Conservation (phyloP, 805 yeast species). For the Tetrapisispora taiwanensis region DNA sequence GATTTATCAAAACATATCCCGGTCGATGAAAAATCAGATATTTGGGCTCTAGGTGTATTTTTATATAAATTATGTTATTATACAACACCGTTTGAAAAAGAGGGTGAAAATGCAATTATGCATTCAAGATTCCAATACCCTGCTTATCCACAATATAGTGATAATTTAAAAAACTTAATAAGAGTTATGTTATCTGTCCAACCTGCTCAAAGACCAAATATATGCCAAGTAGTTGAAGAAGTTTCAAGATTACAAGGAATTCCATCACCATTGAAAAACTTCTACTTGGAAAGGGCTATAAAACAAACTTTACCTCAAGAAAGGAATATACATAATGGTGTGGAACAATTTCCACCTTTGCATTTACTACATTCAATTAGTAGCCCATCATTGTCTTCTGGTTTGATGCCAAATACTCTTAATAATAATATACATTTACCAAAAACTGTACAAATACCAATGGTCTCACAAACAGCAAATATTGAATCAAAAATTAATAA, state of each 20-base stretch:
- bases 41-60: conserved; percentile 80
- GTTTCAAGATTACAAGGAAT: conserved; percentile 51
- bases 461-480: background rate
- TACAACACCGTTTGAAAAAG: conserved; percentile 69
- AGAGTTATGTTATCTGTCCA: conserved; percentile 51
- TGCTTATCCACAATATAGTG: conserved; percentile 47
- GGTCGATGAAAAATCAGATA: conserved; percentile 71
- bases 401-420: background rate
- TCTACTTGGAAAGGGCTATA: conserved; percentile 25
- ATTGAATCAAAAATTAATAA: background rate
- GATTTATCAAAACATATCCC: conserved; percentile 60
- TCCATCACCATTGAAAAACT: conserved; percentile 36
- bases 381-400: background rate
- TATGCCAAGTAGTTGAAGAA: conserved; percentile 62
- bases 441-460: background rate
- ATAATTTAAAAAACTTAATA: conserved; percentile 55
- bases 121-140: conserved; percentile 47
- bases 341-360: background rate
- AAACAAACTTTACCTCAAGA: conserved; percentile 1
- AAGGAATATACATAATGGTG: background rate
- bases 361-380: conserved; percentile 3
- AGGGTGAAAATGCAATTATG: conserved; percentile 54
- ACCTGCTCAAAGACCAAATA: conserved; percentile 66
- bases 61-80: conserved; percentile 70
- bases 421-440: background rate